Base-by-base conservation (phyloP, 2,329 filamentous ascomycete genomes). In the Neocucurbitaria cava region DNA sequence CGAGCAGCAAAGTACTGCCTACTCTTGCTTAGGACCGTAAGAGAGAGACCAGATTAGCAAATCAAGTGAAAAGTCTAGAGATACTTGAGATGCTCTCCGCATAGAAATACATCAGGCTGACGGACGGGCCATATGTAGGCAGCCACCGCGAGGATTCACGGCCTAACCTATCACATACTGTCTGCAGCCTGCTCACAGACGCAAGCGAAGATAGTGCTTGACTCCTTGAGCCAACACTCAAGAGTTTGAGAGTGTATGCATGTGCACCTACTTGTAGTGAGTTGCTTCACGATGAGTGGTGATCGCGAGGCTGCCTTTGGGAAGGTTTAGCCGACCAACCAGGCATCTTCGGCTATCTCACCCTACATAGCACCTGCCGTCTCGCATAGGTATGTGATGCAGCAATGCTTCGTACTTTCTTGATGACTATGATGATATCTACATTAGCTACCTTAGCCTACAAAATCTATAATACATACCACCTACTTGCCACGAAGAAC, bases 91-190 rank as follows among this genome's bases (percentile, higher is more conserved):
- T 48, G 28, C 28, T 33, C 35, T 4, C 28, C 38, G 23, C 30
- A 24, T n/a, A n/a, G n/a, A 36, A 8, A n/a, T 33, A 41, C 35
- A 49, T 6, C 23, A 40, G 46, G 42, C 9, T 44, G 33, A 31
- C 46, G 36, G 36, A 20, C 36, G n/a, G n/a, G n/a, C n/a, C n/a
- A n/a, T n/a, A 6, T 35, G 41, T 21, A 54, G 43, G 46, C 54
- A 54, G 21, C 46, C 21, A 13, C 39, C 46, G 28, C 31, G 17
- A 35, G 31, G n/a, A 13, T 20, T 26, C 26, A 11, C 24, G 13
- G 45, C 36, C 24, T 48, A 40, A 31, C 23, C 44, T 35, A 18
- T 6, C 6, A n/a, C 18, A 42, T 42, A 2, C 23, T 41, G 20
- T 15, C 5, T 45, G 28, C 42, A 21, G 26, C 28, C 42, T 45